These are phyloP conservation scores for Trametes hirsuta DNA, from an alignment of 1,284 basidiomycete species.

Conservation along the genomic window DNA sequence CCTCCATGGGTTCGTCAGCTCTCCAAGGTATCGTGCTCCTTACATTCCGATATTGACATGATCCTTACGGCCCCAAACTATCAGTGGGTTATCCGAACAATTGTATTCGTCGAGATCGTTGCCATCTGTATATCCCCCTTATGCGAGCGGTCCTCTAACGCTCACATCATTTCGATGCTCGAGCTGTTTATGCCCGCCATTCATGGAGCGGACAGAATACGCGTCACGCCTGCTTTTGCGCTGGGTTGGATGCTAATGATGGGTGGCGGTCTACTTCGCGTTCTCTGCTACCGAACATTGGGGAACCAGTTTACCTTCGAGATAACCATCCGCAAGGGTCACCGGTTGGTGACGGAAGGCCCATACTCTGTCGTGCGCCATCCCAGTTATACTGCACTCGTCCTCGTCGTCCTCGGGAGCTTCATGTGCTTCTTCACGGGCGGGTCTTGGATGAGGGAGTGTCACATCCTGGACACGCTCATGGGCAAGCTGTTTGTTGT, in stretches of 20 bases:
- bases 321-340: constrained; percentile 25
- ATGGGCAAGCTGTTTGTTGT: constrained; percentile 11
- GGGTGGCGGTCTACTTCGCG: constrained; percentile 21
- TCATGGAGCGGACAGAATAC: constrained; percentile 14
- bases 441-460: constrained; percentile 23
- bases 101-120: constrained; percentile 15
- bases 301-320: constrained; percentile 32
- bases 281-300: constrained; percentile 26
- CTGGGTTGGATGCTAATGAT: constrained; percentile 17
- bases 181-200: constrained; percentile 12
- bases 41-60: neutral
- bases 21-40: neutral
- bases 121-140: constrained; percentile 14
- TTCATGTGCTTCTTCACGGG: constrained; percentile 15
- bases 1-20: neutral
- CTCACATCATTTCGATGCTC: constrained; percentile 5
- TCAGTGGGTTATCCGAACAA: neutral
- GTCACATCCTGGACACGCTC: constrained; percentile 17
- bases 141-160: neutral
- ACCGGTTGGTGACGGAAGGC: constrained; percentile 28
- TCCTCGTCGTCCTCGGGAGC: constrained; percentile 20
- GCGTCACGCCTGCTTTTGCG: constrained; percentile 22
- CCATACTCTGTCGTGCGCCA: constrained; percentile 32
- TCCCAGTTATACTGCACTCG: constrained; percentile 26
- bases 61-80: neutral